Evolutionary conservation across 192 early-diverging fungal species (phyloP), one percentile per base, ranked within the genome.

Genomic region (Coemansia sp.): DNA sequence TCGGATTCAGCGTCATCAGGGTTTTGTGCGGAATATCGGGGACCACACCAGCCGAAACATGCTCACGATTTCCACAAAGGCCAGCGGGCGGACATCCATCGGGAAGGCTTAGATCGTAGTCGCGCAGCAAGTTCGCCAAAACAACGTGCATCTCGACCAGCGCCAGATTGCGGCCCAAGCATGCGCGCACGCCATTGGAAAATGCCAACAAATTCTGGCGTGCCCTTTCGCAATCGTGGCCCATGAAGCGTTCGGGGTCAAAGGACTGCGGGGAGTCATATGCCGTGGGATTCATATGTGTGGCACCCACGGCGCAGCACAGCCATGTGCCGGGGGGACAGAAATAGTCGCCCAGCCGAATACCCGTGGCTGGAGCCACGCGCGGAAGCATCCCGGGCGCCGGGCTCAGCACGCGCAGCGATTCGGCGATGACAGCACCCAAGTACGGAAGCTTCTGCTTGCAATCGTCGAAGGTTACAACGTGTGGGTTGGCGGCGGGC

Each of bases 151-250:
- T 74, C 59, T 85, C 83, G 7, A 83, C 57, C 6, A 76, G 59
- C 9, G 85, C 85, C 70, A 86, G 58, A 61, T 81, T 77, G 20
- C 74, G 66, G 19, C 83, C 83, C 42, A 83, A 45, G 17, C 85
- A 86, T 4, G 81, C 73, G 5, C 84, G 80, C 29, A 78, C 76
- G n/a, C 85, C 85, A 4, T 65, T 74, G 0, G 85, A 79, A 53
- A 86, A 86, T 19, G 80, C 69, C 50, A 85, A 11, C 68, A 76
- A 19, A 50, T 68, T 75, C 5, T 63, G 62, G 20, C 35, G 20
- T 14, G 29, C 34, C 10, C 33, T 57, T 29, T 67, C 62, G 2
- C 36, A 17, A 1, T 35, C 42, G 0, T 48, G 40, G 17, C 22
- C 48, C 49, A 84, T 14, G 32, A 84, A 84, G 43, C 83, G 62